Evolutionary conservation across 768 basidiomycete genomes (phyloP), one percentile per base, ranked within the genome.

Genomic region (Tubosaeta sp.): DNA sequence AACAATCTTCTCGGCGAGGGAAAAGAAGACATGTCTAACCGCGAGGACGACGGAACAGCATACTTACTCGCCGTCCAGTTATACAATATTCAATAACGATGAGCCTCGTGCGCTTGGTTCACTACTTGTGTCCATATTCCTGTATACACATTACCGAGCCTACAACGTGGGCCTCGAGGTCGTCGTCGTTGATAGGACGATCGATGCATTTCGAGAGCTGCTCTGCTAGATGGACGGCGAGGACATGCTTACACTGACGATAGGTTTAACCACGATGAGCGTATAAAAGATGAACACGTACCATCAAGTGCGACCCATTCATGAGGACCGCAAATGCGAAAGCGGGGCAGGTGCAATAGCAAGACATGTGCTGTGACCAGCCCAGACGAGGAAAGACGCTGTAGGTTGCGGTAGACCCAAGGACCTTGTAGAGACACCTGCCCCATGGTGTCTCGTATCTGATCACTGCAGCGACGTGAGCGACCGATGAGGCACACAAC

Each of bases 261-360:
- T n/a, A 12, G 46, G 29, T 9, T 41, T 32, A 52, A 48, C 48
- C 46, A 45, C 22, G 46, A 53, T 25, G 11, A 19, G 41, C 11
- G 12, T 26, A 22, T 29, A 8, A 44, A 13, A 48, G 43, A 34
- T 14, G 45, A 22, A 48, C 37, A 49, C 71, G 31, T 50, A 86
- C 90, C 85, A 86, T 84, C 17, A 83, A 61, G 61, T 88, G 82
- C 2, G 79, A 76, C 42, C 78, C 76, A 16, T 79, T 74, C 44
- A 79, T 69, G 32, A 91, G 67, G 16, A 88, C 85, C 6, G 80
- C 75, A 52, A 80, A 83, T 5, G 79, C 67, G 61, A 88, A 91
- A 0, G 90, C 81, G 3, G 87, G 85, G 60, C 89, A 92, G 13
- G 84, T 79, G 65, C 90, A 91, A 55, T 83, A 89, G 54, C 76